Percentiles rank a stretch among this genome's conserved stretches.
These are phyloP conservation scores for Arxiozyma bovina DNA, from an alignment of 1,139 yeast genomes.

Conservation along the genomic window DNA sequence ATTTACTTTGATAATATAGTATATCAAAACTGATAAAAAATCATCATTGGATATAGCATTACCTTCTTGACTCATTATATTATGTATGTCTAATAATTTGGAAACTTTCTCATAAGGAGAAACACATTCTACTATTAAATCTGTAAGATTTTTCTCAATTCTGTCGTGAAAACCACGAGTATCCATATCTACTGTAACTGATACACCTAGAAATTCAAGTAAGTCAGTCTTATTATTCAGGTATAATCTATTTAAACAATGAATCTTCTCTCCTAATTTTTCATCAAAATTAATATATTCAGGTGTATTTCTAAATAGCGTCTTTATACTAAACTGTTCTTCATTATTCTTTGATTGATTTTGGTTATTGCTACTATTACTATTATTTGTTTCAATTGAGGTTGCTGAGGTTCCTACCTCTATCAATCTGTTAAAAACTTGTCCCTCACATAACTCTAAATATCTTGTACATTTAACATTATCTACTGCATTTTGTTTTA, in stretches of 20 bases:
- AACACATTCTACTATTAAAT: slow-evolving; percentile 17
- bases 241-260: slow-evolving; percentile 16
- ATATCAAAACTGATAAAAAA: slow-evolving; percentile 48
- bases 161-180: slow-evolving; percentile 8
- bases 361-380: background rate
- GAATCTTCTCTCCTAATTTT: slow-evolving; percentile 19
- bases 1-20: slow-evolving; percentile 38
- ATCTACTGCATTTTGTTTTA: slow-evolving; percentile 20
- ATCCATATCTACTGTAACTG: slow-evolving; percentile 5
- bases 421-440: slow-evolving; percentile 22
- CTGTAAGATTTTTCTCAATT: slow-evolving; percentile 12
- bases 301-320: slow-evolving; percentile 26
- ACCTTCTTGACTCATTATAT: slow-evolving; percentile 17
- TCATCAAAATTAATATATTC: slow-evolving; percentile 26
- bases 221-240: slow-evolving; percentile 17
- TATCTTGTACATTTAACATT: slow-evolving; percentile 25
- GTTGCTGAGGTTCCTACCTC: slow-evolving; percentile 29
- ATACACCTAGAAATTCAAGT: slow-evolving; percentile 21
- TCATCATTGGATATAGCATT: slow-evolving; percentile 36
- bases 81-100: slow-evolving; percentile 23
- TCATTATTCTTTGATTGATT: slow-evolving; percentile 3
- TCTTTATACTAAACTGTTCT: slow-evolving; percentile 15
- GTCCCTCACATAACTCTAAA: slow-evolving; percentile 28
- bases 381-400: slow-evolving; percentile 2
- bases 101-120: slow-evolving; percentile 27